These are phyloP conservation scores for Mortierella sp. DNA, from an alignment of 371 early-diverging fungal genomes.

Conservation along the genomic window DNA sequence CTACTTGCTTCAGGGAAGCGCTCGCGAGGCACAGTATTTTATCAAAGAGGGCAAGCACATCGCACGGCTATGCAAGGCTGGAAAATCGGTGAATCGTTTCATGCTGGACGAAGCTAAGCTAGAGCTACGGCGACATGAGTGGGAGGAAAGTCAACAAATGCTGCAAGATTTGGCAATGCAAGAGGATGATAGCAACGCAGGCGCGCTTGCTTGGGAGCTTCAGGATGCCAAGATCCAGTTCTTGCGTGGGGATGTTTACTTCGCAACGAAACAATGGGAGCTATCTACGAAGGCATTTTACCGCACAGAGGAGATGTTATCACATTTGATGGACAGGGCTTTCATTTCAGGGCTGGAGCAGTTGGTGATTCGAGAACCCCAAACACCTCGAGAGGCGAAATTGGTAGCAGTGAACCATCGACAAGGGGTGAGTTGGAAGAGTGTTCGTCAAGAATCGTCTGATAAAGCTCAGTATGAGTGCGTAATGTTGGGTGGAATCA, in stretches of 20 bases:
- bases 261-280: constrained; percentile 50
- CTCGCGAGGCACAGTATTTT: constrained; percentile 76
- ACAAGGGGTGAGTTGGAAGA: constrained; percentile 2
- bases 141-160: constrained; percentile 55
- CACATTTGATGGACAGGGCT: constrained; percentile 57
- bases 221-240: constrained; percentile 53
- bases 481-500: constrained; percentile 48
- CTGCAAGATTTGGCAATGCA: constrained; percentile 34
- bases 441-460: neutral
- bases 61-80: constrained; percentile 62
- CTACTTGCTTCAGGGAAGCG: constrained; percentile 71
- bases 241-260: constrained; percentile 58
- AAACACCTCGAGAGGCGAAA: constrained; percentile 56
- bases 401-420: constrained; percentile 9
- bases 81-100: constrained; percentile 57
- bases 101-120: constrained; percentile 65
- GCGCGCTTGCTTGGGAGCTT: constrained; percentile 27
- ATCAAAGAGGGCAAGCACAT: constrained; percentile 66
- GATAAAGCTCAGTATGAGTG: constrained; percentile 51
- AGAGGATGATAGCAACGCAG: constrained; percentile 12
- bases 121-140: constrained; percentile 59
- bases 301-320: constrained; percentile 58
- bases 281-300: constrained; percentile 59
- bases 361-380: constrained; percentile 52
- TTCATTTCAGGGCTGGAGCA: constrained; percentile 63